phyloP scores from a whole-genome alignment of 2,329 filamentous ascomycete genomes.

The Gliomastix tumulicola region DNA sequence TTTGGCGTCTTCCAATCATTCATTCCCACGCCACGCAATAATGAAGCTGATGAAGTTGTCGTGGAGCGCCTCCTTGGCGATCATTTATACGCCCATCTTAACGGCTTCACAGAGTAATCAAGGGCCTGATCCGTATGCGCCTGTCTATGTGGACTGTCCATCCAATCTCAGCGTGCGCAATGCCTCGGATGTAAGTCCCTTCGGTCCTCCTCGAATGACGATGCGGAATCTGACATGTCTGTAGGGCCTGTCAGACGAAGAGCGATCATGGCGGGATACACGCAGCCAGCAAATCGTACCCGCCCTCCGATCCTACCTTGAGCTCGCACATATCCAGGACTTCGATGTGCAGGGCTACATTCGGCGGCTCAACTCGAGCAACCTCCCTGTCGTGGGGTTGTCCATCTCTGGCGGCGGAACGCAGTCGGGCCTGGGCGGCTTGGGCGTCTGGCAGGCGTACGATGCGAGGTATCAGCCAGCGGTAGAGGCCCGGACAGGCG shows the following conservation, averaged over 20 bases:
- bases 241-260: slow-evolving; percentile 13
- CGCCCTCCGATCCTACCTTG: slow-evolving; percentile 11
- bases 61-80: no score
- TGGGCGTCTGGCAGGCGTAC: slow-evolving; percentile 18
- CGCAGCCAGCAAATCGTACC: slow-evolving; percentile 12
- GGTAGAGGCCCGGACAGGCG: slow-evolving; percentile 11
- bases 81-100: no score
- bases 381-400: slow-evolving; percentile 13
- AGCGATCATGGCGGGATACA: slow-evolving; percentile 11
- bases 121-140: slow-evolving; percentile 6
- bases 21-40: no score
- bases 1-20: no score
- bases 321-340: slow-evolving; percentile 9
- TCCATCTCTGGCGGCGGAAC: slow-evolving; percentile 18
- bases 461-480: slow-evolving; percentile 13
- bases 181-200: slow-evolving; percentile 3
- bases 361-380: slow-evolving; percentile 9
- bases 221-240: no score
- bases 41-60: no score
- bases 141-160: slow-evolving; percentile 5
- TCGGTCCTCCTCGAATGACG: neutral
- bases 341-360: slow-evolving; percentile 14
- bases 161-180: slow-evolving; percentile 1
- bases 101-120: no score
- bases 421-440: slow-evolving; percentile 17